Percentiles rank a stretch among this genome's conserved stretches.
These are phyloP conservation scores for Colletotrichum liaoningense DNA, from an alignment of 2,329 filamentous ascomycete genomes.

Conservation along the genomic window DNA sequence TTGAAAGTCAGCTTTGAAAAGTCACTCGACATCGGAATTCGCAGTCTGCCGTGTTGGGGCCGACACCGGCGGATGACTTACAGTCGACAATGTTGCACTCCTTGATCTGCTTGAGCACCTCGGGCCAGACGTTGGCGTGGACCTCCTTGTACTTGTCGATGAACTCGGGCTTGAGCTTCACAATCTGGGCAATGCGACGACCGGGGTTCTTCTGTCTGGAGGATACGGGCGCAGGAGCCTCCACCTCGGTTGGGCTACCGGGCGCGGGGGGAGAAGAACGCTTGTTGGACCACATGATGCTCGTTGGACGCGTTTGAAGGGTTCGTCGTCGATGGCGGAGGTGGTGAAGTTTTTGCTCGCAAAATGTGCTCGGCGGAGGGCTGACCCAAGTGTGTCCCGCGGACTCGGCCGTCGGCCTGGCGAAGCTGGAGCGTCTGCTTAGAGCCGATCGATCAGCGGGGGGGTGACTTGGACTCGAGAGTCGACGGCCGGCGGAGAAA, in stretches of 20 bases:
- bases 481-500: background rate
- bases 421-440: slow-evolving; percentile 25
- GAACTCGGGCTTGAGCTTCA: slow-evolving; percentile 76
- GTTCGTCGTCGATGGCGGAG: slow-evolving; percentile 17
- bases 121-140: slow-evolving; percentile 81
- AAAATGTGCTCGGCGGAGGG: slow-evolving; percentile 26
- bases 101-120: slow-evolving; percentile 80
- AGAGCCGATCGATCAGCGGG: slow-evolving; percentile 26
- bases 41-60: background rate
- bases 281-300: slow-evolving; percentile 32
- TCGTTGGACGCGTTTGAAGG: background rate
- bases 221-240: slow-evolving; percentile 21
- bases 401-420: slow-evolving; percentile 17
- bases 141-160: slow-evolving; percentile 78
- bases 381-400: slow-evolving; percentile 21
- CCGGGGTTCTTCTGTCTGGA: slow-evolving; percentile 52
- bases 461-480: background rate
- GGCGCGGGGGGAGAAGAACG: slow-evolving; percentile 20
- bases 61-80: slow-evolving; percentile 48
- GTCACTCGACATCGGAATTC: background rate
- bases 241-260: slow-evolving; percentile 26
- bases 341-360: slow-evolving; percentile 8
- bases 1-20: background rate
- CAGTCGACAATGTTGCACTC: slow-evolving; percentile 81
- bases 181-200: slow-evolving; percentile 76